phyloP scores from a whole-genome alignment of 768 basidiomycete genomes.

The Boletus tylopilopsis region DNA sequence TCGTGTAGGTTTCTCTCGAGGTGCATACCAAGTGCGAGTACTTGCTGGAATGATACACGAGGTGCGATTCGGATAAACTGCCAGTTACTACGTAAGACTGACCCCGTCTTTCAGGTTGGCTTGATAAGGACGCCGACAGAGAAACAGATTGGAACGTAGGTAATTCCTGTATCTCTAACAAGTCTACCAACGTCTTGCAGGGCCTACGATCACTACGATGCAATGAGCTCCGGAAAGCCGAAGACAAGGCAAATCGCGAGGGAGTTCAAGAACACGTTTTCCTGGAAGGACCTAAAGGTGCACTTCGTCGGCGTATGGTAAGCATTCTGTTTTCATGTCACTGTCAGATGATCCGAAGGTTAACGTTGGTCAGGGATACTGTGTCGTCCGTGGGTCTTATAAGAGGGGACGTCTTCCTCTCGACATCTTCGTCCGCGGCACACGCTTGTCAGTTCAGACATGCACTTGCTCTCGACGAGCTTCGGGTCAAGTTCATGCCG shows the following conservation, averaged over 20 bases:
- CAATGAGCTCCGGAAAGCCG: conserved; percentile 8
- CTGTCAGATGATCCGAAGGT: not conserved
- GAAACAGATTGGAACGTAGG: conserved; percentile 14
- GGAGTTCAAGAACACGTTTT: conserved; percentile 42
- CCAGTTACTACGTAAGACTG: not conserved
- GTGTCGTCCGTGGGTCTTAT: conserved; percentile 11
- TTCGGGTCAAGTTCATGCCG: conserved; percentile 46
- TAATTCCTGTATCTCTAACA: not conserved
- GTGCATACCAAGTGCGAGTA: conserved; percentile 39
- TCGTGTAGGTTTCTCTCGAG: conserved; percentile 40
- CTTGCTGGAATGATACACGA: conserved; percentile 40
- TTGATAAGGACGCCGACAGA: conserved; percentile 19
- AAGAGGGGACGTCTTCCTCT: conserved; percentile 4
- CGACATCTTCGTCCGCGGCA: conserved; percentile 1
- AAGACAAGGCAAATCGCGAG: conserved; percentile 13
- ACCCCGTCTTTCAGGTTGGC: not conserved
- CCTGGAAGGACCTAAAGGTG: conserved; percentile 2
- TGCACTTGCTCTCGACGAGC: conserved; percentile 14
- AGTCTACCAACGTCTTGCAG: conserved; percentile 1
- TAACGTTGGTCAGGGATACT: conserved; percentile 4
- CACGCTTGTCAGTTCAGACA: conserved; percentile 15
- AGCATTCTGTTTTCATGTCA: not conserved
- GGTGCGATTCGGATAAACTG: conserved; percentile 10
- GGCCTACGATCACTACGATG: conserved; percentile 12
- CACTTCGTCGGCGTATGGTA: conserved; percentile 8